Percentiles rank a stretch among this genome's conserved stretches.
phyloP scores from a whole-genome alignment of 2,329 filamentous ascomycete genomes.

The Arthrinium phaeospermum region DNA sequence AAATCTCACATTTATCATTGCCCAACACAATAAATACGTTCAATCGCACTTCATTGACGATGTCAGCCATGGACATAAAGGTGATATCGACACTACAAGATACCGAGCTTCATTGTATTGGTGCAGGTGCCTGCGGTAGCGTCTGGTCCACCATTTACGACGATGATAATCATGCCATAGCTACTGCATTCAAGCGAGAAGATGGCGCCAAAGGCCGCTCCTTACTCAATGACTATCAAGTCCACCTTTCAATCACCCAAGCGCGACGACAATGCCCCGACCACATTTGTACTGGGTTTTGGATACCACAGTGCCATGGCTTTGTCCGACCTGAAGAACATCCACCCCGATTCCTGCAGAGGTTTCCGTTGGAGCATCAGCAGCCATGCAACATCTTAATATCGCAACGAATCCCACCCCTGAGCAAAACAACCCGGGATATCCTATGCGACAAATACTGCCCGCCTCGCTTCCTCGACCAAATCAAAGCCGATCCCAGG shows the following conservation, averaged over 20 bases:
- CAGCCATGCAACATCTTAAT: not conserved
- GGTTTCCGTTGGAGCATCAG: not conserved
- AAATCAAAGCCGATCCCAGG: not conserved
- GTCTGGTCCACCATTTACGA: not conserved
- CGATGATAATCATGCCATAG: not conserved
- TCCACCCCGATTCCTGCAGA: not conserved
- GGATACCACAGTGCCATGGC: not conserved
- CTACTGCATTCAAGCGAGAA: not conserved
- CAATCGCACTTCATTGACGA: too few species aligned
- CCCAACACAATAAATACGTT: too few species aligned
- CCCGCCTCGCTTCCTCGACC: not conserved
- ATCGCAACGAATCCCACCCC: not conserved
- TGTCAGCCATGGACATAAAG: too few species aligned
- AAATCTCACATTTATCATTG: too few species aligned
- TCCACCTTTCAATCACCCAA: not conserved
- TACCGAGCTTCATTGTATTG: not conserved
- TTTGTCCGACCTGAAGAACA: not conserved
- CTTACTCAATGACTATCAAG: not conserved
- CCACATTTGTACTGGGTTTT: not conserved
- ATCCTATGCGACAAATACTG: not conserved
- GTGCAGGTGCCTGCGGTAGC: slow-evolving; percentile 6
- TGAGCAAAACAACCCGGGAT: not conserved
- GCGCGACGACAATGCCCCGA: not conserved
- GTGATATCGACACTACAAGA: not conserved
- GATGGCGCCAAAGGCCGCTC: not conserved